Percentiles rank a stretch among this genome's conserved stretches.
Conservation (phyloP, 345 rosid species). For the Brassica nigra region DNA sequence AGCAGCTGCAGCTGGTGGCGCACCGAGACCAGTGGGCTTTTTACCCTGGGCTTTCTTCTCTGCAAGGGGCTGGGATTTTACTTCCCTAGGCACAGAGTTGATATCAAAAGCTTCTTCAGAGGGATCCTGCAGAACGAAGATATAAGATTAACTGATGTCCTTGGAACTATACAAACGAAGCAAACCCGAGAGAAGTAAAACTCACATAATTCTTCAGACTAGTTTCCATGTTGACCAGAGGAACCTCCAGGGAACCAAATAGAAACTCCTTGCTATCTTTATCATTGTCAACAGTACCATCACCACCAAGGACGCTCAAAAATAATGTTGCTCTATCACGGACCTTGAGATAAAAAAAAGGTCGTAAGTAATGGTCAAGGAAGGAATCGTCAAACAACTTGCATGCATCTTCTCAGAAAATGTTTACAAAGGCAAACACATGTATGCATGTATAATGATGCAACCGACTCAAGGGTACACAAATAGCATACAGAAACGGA, state of each 20-base stretch:
- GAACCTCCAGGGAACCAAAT: slow-evolving; percentile 82
- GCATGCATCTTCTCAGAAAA: slow-evolving; percentile 8
- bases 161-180: slow-evolving; percentile 11
- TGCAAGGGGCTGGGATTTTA: slow-evolving; percentile 80
- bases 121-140: slow-evolving; percentile 59
- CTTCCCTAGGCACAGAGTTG: slow-evolving; percentile 81
- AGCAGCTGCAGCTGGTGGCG: slow-evolving; percentile 61
- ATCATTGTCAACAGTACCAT: slow-evolving; percentile 64
- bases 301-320: slow-evolving; percentile 74
- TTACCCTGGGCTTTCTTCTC: slow-evolving; percentile 95
- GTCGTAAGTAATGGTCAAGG: neutral
- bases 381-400: neutral
- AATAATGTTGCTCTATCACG: slow-evolving; percentile 98
- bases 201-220: slow-evolving; percentile 92
- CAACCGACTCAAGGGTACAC: slow-evolving; percentile 5
- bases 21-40: slow-evolving; percentile 86
- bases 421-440: slow-evolving; percentile 6
- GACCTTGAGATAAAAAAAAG: slow-evolving; percentile 55
- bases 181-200: slow-evolving; percentile 26
- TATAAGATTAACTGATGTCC: slow-evolving; percentile 29
- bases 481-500: slow-evolving; percentile 10
- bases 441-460: slow-evolving; percentile 15
- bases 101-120: slow-evolving; percentile 85
- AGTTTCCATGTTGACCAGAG: slow-evolving; percentile 83
- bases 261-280: slow-evolving; percentile 68